Evolutionary conservation across 2,329 filamentous ascomycete genomes (phyloP), one percentile per base, ranked within the genome.

Genomic region (Herpotrichia juniperi): DNA sequence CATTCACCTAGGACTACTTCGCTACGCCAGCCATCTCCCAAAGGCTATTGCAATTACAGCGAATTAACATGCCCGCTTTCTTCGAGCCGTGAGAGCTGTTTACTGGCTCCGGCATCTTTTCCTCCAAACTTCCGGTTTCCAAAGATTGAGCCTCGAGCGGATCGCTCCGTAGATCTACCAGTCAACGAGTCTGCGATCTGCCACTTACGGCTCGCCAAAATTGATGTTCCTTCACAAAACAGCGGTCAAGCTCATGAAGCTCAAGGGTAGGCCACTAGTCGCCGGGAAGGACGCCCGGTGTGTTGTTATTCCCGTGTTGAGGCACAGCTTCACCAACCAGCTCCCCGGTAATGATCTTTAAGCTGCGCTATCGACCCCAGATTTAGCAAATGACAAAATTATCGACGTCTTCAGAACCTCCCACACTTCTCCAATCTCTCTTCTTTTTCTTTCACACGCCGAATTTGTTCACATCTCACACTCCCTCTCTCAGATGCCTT

Each of bases 381-480:
- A 24, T 40, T 40, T 25, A 40, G 37, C 37, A 40, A 32, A 57
- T 51, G 48, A 51, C 40, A 35, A 43, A 53, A 28, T 46, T 46
- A 51, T 48, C 48, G 30, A 22, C 24, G 12, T 25, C 22, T 24
- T 32, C 31, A 17, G n/a, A 5, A 34, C 17, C 19, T 21, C 50
- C 19, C 34, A 35, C 32, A 51, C 31, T 28, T 42, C 17, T 42
- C 43, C 25, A 24, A n/a, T 11, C 37, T 40, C 19, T 24, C 14
- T 24, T 40, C 37, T 40, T 14, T 14, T 40, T 14, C 3, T n/a
- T n/a, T 25, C 14, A 22, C 10, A 19, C 40, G 30, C 48, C 30
- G 21, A 40, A 31, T 40, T 47, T 54, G 46, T 42, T 48, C 46
- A 21, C 43, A 53, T 47, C 14, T 43, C 34, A n/a, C 17, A 30